Percentiles rank a stretch among this genome's conserved stretches.
phyloP scores from a whole-genome alignment of 2,329 filamentous ascomycete genomes.

The Venturiaceae sp. region DNA sequence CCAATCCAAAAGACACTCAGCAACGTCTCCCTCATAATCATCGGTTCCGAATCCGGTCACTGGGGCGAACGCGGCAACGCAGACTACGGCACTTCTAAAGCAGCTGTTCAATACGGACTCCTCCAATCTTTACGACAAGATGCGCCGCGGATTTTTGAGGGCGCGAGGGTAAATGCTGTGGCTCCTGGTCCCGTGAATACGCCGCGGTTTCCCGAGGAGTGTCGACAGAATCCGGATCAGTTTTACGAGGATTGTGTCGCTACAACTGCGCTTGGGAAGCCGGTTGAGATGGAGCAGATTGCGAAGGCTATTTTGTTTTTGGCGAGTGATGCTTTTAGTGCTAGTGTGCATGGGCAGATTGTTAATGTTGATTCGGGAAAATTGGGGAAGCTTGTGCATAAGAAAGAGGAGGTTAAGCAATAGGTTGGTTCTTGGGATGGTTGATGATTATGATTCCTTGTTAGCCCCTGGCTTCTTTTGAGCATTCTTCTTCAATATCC shows the following conservation, averaged over 20 bases:
- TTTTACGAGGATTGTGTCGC: constrained; percentile 33
- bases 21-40: constrained; percentile 33
- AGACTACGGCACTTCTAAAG: constrained; percentile 36
- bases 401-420: constrained; percentile 18
- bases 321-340: constrained; percentile 36
- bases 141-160: constrained; percentile 24
- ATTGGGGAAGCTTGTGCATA: constrained; percentile 32
- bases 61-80: constrained; percentile 17
- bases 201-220: constrained; percentile 31
- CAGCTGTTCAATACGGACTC: constrained; percentile 35
- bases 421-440: too few relatives aligned
- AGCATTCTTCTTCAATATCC: too few relatives aligned
- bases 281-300: constrained; percentile 24
- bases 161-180: constrained; percentile 33
- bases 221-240: constrained; percentile 26
- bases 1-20: constrained; percentile 11
- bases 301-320: constrained; percentile 35
- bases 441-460: too few relatives aligned
- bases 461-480: too few relatives aligned
- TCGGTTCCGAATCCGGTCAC: constrained; percentile 34
- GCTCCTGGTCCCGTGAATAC: constrained; percentile 38
- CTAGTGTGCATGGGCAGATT: constrained; percentile 34
- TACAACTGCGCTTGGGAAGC: constrained; percentile 29
- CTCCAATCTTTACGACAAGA: constrained; percentile 32
- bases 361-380: constrained; percentile 38